Percentiles rank a stretch among this genome's conserved stretches.
Conservation (phyloP, 768 basidiomycete genomes). For the Bullera alba region DNA sequence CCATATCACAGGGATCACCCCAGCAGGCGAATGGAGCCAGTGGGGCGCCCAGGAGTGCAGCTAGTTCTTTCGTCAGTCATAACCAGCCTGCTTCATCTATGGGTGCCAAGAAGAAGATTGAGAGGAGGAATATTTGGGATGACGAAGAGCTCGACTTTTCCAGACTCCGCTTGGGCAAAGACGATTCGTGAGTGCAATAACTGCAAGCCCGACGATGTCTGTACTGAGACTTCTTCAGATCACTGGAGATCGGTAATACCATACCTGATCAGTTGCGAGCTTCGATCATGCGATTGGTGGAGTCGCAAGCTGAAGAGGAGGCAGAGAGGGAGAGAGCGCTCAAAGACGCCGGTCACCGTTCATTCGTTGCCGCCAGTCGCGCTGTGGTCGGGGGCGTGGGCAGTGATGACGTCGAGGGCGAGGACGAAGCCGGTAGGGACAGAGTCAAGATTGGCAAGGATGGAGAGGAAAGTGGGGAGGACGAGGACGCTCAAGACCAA, state of each 20-base stretch:
- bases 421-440: constrained; percentile 1
- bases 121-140: constrained; percentile 67
- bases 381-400: constrained; percentile 2
- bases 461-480: constrained; percentile 48
- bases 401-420: constrained; percentile 13
- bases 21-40: constrained; percentile 2
- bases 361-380: background rate
- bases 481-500: constrained; percentile 18
- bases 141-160: constrained; percentile 62
- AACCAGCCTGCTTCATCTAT: background rate
- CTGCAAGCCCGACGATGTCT: background rate
- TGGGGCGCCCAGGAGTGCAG: no score
- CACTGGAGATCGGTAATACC: background rate
- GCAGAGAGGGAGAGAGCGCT: constrained; percentile 43
- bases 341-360: constrained; percentile 37
- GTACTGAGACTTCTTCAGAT: background rate
- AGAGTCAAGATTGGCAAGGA: constrained; percentile 8
- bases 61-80: background rate
- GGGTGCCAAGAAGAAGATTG: background rate
- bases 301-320: constrained; percentile 63
- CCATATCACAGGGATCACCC: background rate
- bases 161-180: constrained; percentile 56
- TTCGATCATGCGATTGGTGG: constrained; percentile 69
- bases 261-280: constrained; percentile 3
- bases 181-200: constrained; percentile 48